These are phyloP conservation scores for Lentinula novae-zelandiae DNA, from an alignment of 1,284 basidiomycete genomes.

Conservation along the genomic window DNA sequence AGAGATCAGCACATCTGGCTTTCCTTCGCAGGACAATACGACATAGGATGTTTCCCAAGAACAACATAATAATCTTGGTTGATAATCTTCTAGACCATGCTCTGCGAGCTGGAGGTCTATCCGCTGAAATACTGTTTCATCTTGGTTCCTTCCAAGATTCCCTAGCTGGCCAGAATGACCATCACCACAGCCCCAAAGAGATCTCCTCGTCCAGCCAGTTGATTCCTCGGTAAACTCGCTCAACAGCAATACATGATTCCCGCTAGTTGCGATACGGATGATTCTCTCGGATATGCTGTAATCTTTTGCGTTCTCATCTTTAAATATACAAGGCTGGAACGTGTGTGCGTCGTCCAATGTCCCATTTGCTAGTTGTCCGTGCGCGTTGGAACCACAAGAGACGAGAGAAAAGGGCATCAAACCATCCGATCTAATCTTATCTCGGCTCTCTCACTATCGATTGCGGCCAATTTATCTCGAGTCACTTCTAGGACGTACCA, in stretches of 20 bases:
- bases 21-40: conserved; percentile 39
- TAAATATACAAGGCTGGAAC: conserved; percentile 49
- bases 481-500: background rate
- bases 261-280: conserved; percentile 49
- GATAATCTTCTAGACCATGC: conserved; percentile 31
- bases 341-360: conserved; percentile 53
- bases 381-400: conserved; percentile 75
- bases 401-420: conserved; percentile 27
- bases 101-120: conserved; percentile 37
- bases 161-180: conserved; percentile 63
- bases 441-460: background rate
- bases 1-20: conserved; percentile 64
- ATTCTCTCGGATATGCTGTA: conserved; percentile 24
- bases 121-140: conserved; percentile 38
- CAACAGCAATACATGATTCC: conserved; percentile 64
- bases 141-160: conserved; percentile 20
- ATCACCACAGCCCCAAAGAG: conserved; percentile 69
- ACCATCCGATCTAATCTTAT: background rate
- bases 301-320: background rate
- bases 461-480: background rate
- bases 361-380: conserved; percentile 68
- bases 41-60: conserved; percentile 85
- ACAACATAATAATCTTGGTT: conserved; percentile 47
- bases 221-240: conserved; percentile 26
- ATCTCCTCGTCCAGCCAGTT: background rate